Conservation (phyloP, 75 land plant species). For the Sequoia sempervirens region DNA sequence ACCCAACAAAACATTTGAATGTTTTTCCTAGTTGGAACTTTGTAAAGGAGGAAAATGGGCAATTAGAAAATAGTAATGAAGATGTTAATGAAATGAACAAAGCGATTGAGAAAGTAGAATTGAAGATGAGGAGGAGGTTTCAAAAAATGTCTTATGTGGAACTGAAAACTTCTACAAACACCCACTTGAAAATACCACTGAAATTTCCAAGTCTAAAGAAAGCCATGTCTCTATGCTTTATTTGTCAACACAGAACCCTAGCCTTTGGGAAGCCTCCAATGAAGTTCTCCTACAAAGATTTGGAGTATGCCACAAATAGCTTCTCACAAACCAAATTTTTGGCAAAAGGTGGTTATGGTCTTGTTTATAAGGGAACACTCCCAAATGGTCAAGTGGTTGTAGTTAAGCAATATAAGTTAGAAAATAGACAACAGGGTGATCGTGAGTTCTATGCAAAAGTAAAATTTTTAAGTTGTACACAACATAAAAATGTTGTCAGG, state of each 20-base stretch:
- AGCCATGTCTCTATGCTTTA: constrained; percentile 24
- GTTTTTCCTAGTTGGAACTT: not conserved
- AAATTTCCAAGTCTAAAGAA: not conserved
- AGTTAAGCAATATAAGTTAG: constrained; percentile 39
- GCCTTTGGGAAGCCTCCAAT: constrained; percentile 42
- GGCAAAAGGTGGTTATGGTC: constrained; percentile 44
- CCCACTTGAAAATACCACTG: not conserved
- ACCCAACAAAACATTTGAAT: not conserved
- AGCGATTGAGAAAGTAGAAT: not conserved
- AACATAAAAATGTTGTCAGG: constrained; percentile 56
- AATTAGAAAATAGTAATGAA: not conserved
- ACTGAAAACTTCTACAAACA: not conserved
- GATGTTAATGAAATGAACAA: not conserved
- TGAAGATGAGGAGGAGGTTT: not conserved
- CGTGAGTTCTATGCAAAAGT: constrained; percentile 37
- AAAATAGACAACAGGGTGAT: constrained; percentile 27
- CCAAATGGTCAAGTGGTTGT: constrained; percentile 47
- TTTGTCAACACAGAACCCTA: constrained; percentile 39
- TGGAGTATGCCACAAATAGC: constrained; percentile 30
- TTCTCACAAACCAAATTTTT: constrained; percentile 21
- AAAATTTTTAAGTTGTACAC: constrained; percentile 36
- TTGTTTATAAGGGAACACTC: constrained; percentile 33
- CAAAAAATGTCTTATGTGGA: not conserved
- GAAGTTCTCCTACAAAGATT: constrained; percentile 26
- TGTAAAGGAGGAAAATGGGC: not conserved